Base-by-base conservation (phyloP, 2,329 filamentous ascomycete species). In the Sporothrix humicola region DNA sequence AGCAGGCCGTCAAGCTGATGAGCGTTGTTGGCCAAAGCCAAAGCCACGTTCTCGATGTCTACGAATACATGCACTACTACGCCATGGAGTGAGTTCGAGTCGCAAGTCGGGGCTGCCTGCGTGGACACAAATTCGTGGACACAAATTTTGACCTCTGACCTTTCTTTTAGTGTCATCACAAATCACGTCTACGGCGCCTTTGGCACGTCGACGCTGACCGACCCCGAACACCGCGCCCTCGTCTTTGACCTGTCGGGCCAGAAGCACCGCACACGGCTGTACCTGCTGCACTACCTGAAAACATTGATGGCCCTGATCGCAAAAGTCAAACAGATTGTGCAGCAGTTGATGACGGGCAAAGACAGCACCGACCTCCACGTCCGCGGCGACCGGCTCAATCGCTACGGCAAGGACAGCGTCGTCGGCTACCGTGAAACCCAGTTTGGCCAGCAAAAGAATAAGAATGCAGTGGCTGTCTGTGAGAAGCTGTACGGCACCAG, bases 391-490 rank as follows among this genome's bases (percentile, higher is more conserved):
- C 65, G 65, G 13, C 44, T 69, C 46, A 69, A 54, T n/a, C 46
- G n/a, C 9, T 69, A 69, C 48, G 65, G 65, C n/a, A 69, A 46
- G 26, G 65, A 52, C 17, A 69, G 65, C 48, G 65, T 69, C 8
- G 46, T 8, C 31, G 54, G 12, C 48, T 31, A 8, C 23, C n/a
- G 48, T 17, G 37, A 44, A 9, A n/a, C 17, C 12, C 48, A 13
- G 10, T n/a, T 50, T n/a, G 48, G 48, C 48, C 31, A 7, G 31
- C 31, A 37, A 37, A 50, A 50, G 48, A n/a, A 50, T 9, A 50
- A 50, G 48, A n/a, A 50, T 9, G 17, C 12, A 13, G 48, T 50
- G 48, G 12, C 48, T 13, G 48, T n/a, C 12, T 50, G 48, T 13
- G 48, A 13, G 3, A 69, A 52, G 48, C 4, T 69, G 20, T 48